Evolutionary conservation across 78 protist species (phyloP), one percentile per base, ranked within the genome.

Genomic region (Cyanophora paradoxa): DNA sequence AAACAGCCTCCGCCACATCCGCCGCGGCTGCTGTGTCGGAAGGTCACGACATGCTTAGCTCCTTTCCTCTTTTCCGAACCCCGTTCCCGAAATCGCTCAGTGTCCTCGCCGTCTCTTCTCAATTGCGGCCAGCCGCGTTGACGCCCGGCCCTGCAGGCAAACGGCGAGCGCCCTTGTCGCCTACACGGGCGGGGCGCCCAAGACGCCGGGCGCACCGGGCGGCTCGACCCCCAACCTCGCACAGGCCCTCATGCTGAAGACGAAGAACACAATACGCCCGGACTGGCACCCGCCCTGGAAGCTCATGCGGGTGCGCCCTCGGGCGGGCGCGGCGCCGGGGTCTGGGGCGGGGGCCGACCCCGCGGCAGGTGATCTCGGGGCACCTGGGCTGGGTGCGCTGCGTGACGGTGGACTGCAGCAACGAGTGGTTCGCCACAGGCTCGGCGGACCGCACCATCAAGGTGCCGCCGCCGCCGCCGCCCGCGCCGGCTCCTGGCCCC

Each of bases 351-450:
- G 34, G 26, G 19, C 26, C 11, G 26, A 8, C 5, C 31, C 11
- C 11, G 11, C 59, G 19, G 59, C 26, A 54, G 59, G 69, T 86
- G 3, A 74, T 88, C 37, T 50, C 84, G 10, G 92, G 92, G 20
- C 96, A 93, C 57, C 13, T 42, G 19, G 97, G 95, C 24, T 85
- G 92, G 92, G 94, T 94, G 22, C 80, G 93, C 6, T 69, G 82
- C 4, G 30, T 97, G 2, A 84, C 88, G 4, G 93, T 97, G n/a
- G 99, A 97, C 56, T 89, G 90, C 14, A 64, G 66, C 26, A 97
- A 97, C 77, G 86, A 96, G 56, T 97, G 98, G 98, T 97, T 94
- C 77, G 89, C 74, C 28, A 90, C 98, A 0, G 98, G 98, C 13
- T 64, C 94, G 1, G 89, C 82, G 3, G 99, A 97, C 46, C 67